These are phyloP conservation scores for Globisporangium mamillatum DNA, from an alignment of 352 stramenopile genomes.

Conservation along the genomic window DNA sequence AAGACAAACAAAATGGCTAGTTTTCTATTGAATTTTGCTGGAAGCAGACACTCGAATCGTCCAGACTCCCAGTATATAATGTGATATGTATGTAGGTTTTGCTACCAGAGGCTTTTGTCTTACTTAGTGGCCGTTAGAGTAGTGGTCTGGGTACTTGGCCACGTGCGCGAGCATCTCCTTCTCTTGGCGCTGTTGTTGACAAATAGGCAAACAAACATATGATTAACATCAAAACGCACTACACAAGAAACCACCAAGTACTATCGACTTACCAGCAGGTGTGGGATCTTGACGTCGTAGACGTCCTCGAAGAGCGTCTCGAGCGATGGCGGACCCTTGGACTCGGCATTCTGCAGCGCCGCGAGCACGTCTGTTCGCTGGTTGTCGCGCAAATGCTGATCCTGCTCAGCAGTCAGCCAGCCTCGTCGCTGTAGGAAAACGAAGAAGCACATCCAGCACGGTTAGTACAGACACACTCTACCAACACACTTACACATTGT, in stretches of 20 bases:
- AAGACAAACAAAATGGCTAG: background rate
- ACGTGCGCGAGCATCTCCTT: conserved; percentile 89
- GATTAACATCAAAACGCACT: background rate
- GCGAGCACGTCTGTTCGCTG: conserved; percentile 86
- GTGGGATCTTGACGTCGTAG: conserved; percentile 92
- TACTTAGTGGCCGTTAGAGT: conserved; percentile 51
- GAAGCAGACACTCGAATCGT: too few relatives aligned
- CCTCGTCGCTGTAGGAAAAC: conserved; percentile 42
- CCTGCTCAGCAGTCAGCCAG: conserved; percentile 88
- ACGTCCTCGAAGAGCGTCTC: conserved; percentile 97
- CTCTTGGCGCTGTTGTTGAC: conserved; percentile 86
- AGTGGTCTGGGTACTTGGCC: conserved; percentile 92
- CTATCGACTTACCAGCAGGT: conserved; percentile 80
- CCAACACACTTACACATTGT: background rate
- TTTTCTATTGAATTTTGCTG: conserved; percentile 11
- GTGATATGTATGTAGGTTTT: background rate
- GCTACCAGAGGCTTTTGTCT: background rate
- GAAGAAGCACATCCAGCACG: background rate
- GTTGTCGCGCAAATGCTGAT: conserved; percentile 77
- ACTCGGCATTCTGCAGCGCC: conserved; percentile 88
- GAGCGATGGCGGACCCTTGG: conserved; percentile 82
- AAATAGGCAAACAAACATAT: background rate
- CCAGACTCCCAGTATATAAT: too few relatives aligned
- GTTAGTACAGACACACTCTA: background rate
- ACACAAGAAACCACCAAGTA: background rate